Evolutionary conservation across 805 yeast species (phyloP), one percentile per base, ranked within the genome.

Genomic region (Diddensiella transvaalensis): DNA sequence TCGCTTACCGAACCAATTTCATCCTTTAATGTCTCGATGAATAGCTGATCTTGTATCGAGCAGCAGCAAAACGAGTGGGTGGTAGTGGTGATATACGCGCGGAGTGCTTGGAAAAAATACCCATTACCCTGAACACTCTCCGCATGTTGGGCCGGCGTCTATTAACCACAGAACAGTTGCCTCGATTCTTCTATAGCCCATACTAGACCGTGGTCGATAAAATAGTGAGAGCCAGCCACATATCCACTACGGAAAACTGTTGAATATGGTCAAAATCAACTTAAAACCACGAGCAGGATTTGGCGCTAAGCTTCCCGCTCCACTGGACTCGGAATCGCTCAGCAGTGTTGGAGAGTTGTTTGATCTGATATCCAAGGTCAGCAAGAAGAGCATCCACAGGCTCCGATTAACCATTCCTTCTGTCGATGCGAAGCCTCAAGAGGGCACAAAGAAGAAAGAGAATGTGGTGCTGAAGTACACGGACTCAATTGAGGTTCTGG

Each of bases 1-100:
- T n/a, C n/a, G n/a, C 67, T 35, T 49, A 63, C 68, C 83, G 70
- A 13, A 83, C 87, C 51, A 84, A 67, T 70, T 83, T 83, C 89
- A 83, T 76, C 41, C 42, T 58, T n/a, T 15, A 23, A 36, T 36
- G n/a, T 13, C 21, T 8, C 29, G 17, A 39, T 17, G 29, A 39
- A 39, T 17, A 39, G 15, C n/a, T n/a, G n/a, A n/a, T n/a, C n/a
- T n/a, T n/a, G n/a, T n/a, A n/a, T n/a, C n/a, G n/a, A n/a, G n/a
- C n/a, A n/a, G n/a, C n/a, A n/a, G n/a, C n/a, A n/a, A n/a, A n/a
- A n/a, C n/a, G n/a, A n/a, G n/a, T n/a, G n/a, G n/a, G n/a, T n/a
- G n/a, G n/a, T n/a, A n/a, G n/a, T n/a, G n/a, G n/a, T n/a, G n/a
- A n/a, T n/a, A n/a, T n/a, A n/a, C n/a, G n/a, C n/a, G n/a, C n/a